Conservation (phyloP, 768 basidiomycete genomes). For the Sarcodon aspratus region DNA sequence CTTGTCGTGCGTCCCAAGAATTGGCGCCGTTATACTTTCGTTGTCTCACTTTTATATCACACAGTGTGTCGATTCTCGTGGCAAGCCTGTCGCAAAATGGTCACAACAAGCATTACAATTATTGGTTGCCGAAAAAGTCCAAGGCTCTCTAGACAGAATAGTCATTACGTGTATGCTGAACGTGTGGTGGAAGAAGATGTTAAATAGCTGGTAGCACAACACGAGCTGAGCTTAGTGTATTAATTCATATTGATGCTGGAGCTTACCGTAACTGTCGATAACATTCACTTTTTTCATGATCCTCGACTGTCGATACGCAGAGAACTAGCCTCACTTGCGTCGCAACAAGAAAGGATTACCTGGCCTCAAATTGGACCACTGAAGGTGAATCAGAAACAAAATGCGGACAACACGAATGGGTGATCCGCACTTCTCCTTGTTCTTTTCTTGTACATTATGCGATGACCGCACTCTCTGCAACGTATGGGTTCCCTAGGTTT, state of each 20-base stretch:
- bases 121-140: conserved; percentile 27
- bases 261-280: not conserved
- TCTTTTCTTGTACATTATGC: conserved; percentile 98
- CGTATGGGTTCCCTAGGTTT: conserved; percentile 87
- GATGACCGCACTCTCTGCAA: conserved; percentile 93
- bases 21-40: not conserved
- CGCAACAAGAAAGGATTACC: conserved; percentile 23
- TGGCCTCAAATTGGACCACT: conserved; percentile 85
- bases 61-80: conserved; percentile 38
- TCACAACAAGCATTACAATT: conserved; percentile 25
- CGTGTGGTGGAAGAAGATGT: conserved; percentile 32
- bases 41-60: not conserved
- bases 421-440: conserved; percentile 67
- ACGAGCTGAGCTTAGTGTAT: too few relatives aligned
- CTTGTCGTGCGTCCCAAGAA: conserved; percentile 28
- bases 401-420: not conserved
- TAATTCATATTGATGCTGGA: not conserved
- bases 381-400: conserved; percentile 3
- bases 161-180: conserved; percentile 44
- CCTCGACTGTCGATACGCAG: conserved; percentile 1
- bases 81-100: conserved; percentile 37
- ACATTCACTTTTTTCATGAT: not conserved
- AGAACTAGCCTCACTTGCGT: not conserved
- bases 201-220: too few relatives aligned
- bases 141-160: conserved; percentile 33